Evolutionary conservation across 371 early-diverging fungal genomes (phyloP).

Genomic region (Mucor velutinosus): DNA sequence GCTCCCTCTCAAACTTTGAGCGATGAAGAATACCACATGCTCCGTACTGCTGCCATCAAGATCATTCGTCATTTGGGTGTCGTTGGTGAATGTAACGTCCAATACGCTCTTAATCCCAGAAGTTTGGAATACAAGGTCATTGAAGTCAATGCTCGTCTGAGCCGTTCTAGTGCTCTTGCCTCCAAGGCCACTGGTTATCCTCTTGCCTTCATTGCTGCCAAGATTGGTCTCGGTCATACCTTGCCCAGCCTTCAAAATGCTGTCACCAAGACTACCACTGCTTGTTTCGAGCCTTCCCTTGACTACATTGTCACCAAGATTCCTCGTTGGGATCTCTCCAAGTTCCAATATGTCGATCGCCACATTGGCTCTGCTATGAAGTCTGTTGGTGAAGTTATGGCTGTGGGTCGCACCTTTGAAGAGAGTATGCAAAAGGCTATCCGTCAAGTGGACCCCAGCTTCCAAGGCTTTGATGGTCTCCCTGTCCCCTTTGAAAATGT

Average conservation of each 20-base stretch:
- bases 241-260: conserved; percentile 86
- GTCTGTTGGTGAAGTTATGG: conserved; percentile 97
- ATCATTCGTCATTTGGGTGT: conserved; percentile 94
- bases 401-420: conserved; percentile 94
- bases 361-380: conserved; percentile 90
- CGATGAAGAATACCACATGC: conserved; percentile 94
- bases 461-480: conserved; percentile 68
- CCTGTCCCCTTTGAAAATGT: conserved; percentile 57
- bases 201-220: conserved; percentile 94
- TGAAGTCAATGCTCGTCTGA: conserved; percentile 95
- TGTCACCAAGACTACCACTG: conserved; percentile 90
- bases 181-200: conserved; percentile 97
- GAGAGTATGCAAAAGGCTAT: conserved; percentile 93
- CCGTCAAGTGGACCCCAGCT: conserved; percentile 73
- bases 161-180: conserved; percentile 85
- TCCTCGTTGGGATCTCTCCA: conserved; percentile 94
- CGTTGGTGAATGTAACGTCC: conserved; percentile 97
- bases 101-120: conserved; percentile 91
- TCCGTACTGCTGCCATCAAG: conserved; percentile 92
- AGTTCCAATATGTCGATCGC: conserved; percentile 87
- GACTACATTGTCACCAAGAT: conserved; percentile 95
- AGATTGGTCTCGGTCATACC: conserved; percentile 85
- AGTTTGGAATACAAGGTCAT: conserved; percentile 89
- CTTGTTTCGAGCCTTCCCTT: conserved; percentile 94
- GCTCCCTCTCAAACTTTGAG: conserved; percentile 93